phyloP scores from a whole-genome alignment of 2,329 filamentous ascomycete genomes.

The Fusarium virguliforme region DNA sequence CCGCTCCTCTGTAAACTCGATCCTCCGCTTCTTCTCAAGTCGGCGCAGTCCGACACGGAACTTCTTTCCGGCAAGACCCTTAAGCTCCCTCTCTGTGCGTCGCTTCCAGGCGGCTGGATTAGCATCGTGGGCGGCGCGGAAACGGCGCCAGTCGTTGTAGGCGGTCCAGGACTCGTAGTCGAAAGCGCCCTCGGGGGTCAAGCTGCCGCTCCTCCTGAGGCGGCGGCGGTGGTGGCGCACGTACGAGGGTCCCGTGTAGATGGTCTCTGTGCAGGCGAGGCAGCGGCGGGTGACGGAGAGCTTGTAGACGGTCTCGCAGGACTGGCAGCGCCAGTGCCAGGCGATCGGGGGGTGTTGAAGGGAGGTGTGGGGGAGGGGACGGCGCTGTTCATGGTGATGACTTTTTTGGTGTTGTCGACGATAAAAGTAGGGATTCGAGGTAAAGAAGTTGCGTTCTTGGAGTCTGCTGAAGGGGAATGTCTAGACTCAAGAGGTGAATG shows the following conservation, averaged over 20 bases:
- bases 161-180: conserved; percentile 55
- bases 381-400: not conserved
- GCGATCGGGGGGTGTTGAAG: conserved; percentile 9
- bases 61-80: not conserved
- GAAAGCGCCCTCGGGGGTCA: conserved; percentile 43
- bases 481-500: too few relatives aligned
- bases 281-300: conserved; percentile 38
- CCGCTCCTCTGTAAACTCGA: conserved; percentile 10
- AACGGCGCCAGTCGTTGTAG: conserved; percentile 53
- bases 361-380: conserved; percentile 21
- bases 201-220: not conserved
- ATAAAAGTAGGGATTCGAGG: not conserved
- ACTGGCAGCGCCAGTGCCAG: conserved; percentile 57
- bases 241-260: not conserved
- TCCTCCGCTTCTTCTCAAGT: not conserved
- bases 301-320: conserved; percentile 50
- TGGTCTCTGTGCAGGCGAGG: conserved; percentile 17
- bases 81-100: conserved; percentile 12
- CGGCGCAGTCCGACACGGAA: not conserved
- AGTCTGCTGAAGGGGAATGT: too few relatives aligned
- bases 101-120: conserved; percentile 25
- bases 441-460: not conserved
- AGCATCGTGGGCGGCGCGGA: conserved; percentile 1
- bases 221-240: not conserved
- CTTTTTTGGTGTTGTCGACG: not conserved